Evolutionary conservation across 371 early-diverging fungal species (phyloP).

Genomic region (Mortierella sp.): DNA sequence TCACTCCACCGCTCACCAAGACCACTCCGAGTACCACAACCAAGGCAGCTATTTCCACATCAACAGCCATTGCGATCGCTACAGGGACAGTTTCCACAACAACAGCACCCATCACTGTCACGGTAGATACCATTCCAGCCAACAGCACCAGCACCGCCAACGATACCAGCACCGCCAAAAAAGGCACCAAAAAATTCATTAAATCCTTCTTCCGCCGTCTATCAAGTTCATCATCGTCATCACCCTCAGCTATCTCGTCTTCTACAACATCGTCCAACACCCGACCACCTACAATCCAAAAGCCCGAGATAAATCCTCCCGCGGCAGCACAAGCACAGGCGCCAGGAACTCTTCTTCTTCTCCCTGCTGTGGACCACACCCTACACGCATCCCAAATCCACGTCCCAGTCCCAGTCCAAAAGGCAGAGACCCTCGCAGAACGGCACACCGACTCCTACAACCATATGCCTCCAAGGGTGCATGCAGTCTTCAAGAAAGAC

Average conservation of each 20-base stretch:
- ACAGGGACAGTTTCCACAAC: not conserved
- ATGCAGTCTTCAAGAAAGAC: slow-evolving; percentile 1
- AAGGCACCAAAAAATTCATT: not conserved
- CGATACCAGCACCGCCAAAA: not conserved
- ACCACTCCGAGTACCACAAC: not conserved
- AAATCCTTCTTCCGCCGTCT: not conserved
- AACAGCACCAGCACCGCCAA: not conserved
- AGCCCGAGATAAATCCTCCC: too few species aligned
- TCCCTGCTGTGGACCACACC: too few species aligned
- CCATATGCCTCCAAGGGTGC: not conserved
- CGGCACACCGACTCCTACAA: too few species aligned
- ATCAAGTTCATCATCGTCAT: not conserved
- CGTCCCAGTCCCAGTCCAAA: too few species aligned
- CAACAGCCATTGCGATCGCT: not conserved
- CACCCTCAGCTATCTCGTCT: not conserved
- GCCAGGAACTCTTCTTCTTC: too few species aligned
- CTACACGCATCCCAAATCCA: too few species aligned
- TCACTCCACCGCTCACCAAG: not conserved
- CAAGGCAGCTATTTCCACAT: not conserved
- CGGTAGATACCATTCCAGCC: too few species aligned
- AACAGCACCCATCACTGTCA: not conserved
- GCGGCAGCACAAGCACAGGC: too few species aligned
- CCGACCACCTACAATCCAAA: too few species aligned
- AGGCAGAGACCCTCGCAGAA: not conserved
- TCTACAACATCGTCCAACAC: not conserved